Base-by-base conservation (phyloP, 1,284 basidiomycete species). In the Gomphus sp. region DNA sequence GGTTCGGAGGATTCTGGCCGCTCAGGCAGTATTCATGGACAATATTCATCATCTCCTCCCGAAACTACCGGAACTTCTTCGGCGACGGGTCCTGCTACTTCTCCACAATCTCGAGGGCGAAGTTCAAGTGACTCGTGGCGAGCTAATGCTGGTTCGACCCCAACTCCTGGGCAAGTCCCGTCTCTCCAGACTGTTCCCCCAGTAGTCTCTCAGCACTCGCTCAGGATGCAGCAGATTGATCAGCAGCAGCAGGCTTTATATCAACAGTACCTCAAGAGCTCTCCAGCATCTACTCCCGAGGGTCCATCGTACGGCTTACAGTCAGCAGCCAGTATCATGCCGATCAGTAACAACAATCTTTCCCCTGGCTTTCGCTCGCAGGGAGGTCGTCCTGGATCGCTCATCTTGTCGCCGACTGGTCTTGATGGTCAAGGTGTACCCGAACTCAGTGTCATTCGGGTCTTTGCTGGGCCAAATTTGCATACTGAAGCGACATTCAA, bases 401-500 rank as follows among this genome's bases (percentile, higher is more conserved):
- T 90, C 31, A 81, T 90, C n/a, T 73, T 89, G 12, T 78, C 82
- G 0, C 78, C 85, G 8, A 75, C 79, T 3, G 62, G 62, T 3
- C 74, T 80, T 60, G 84, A 85, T 60, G 82, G 80, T 11, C 78
- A 81, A 59, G 76, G 82, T 2, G 85, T 91, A 7, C 92, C 92
- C 0, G 87, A 95, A 64, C 80, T 98, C 60, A 97, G 89, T 66
- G 95, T 99, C 61, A 85, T 98, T 56, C 88, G 95, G 18, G 85
- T 99, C 49, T 98, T 99, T 69, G 94, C 94, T 0, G 96, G 95
- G 9, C 85, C 89, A 62, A 78, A 87, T 63, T 68, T 93, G 58
- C 85, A 94, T 68, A 92, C 91, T 1, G 94, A 98, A 64, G 91
- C 93, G 3, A 97, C 94, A 0, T 99, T 98, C 80, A 98, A 98